Percentiles rank a stretch among this genome's conserved stretches.
phyloP scores from a whole-genome alignment of 139 green algal species.

The Micromonas pusilla region DNA sequence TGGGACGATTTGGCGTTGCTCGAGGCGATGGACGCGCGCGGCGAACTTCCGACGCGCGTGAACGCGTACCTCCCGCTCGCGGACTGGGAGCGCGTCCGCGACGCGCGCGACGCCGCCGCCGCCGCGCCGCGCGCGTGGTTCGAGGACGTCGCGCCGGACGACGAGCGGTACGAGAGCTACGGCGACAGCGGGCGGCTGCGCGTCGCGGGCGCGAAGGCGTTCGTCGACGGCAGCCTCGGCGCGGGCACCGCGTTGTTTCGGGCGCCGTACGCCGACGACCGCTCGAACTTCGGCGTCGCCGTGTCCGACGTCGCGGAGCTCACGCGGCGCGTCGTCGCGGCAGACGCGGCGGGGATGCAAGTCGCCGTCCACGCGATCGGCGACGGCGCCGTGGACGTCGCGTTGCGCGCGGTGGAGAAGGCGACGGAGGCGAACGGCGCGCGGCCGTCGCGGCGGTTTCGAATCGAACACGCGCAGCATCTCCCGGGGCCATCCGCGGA shows the following conservation, averaged over 20 bases:
- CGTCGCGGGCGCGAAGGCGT: constrained; percentile 10
- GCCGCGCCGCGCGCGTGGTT: too few relatives aligned
- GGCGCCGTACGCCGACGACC: not conserved
- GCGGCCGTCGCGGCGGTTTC: not conserved
- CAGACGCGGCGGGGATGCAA: constrained; percentile 1
- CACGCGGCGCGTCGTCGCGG: not conserved
- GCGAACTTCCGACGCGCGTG: not conserved
- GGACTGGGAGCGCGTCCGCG: not conserved
- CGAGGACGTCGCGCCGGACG: not conserved
- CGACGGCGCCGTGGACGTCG: constrained; percentile 13
- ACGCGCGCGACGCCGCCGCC: not conserved
- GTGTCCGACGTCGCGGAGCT: not conserved
- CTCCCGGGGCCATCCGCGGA: not conserved
- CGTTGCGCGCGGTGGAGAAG: not conserved
- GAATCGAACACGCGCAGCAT: constrained; percentile 25
- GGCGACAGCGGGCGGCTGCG: not conserved
- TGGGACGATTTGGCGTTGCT: constrained; percentile 21
- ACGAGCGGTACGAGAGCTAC: not conserved
- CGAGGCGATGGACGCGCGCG: not conserved
- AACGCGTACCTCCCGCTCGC: not conserved
- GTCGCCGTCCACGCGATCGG: constrained; percentile 24
- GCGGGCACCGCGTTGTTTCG: not conserved
- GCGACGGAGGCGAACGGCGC: not conserved
- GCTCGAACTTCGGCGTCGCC: not conserved
- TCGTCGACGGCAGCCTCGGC: constrained; percentile 21